Evolutionary conservation across 2,329 filamentous ascomycete species (phyloP).

Genomic region (Talaromyces sp.): DNA sequence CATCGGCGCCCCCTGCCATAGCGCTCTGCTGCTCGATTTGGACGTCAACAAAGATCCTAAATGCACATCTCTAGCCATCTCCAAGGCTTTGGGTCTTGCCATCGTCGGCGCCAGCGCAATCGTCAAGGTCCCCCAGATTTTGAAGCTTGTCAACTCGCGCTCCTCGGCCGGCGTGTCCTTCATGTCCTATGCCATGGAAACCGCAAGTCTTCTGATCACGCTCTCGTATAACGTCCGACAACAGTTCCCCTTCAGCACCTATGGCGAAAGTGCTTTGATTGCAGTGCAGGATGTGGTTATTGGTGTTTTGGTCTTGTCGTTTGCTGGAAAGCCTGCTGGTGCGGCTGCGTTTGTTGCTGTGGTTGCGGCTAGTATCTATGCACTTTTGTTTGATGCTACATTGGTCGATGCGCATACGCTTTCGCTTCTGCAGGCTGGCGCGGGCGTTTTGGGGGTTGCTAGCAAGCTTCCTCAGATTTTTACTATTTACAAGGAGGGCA

Average conservation of each 20-base stretch:
- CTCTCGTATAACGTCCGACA: conserved; percentile 90
- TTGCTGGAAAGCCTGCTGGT: conserved; percentile 63
- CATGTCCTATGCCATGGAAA: conserved; percentile 89
- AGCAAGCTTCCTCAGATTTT: conserved; percentile 93
- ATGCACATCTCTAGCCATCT: conserved; percentile 85
- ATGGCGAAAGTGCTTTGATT: conserved; percentile 90
- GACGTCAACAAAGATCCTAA: conserved; percentile 67
- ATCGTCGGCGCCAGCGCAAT: conserved; percentile 88
- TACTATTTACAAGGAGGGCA: conserved; percentile 77
- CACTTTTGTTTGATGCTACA: conserved; percentile 63
- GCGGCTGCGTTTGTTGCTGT: conserved; percentile 77
- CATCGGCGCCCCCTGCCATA: conserved; percentile 81
- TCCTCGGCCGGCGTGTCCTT: conserved; percentile 84
- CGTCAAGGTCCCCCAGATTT: conserved; percentile 94
- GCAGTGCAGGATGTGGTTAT: conserved; percentile 90
- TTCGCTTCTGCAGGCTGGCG: conserved; percentile 75
- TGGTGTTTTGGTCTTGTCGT: conserved; percentile 79
- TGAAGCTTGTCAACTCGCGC: conserved; percentile 79
- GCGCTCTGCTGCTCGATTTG: conserved; percentile 77
- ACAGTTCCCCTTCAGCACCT: conserved; percentile 93
- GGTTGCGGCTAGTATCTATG: conserved; percentile 65
- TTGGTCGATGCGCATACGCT: conserved; percentile 65
- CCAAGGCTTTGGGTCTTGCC: conserved; percentile 86
- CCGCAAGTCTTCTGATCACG: conserved; percentile 77
- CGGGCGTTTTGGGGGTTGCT: conserved; percentile 75